Percentiles rank a stretch among this genome's conserved stretches.
Conservation (phyloP, 2,329 filamentous ascomycete species). For the Ophiocordyceps camponoti-rufipedis region DNA sequence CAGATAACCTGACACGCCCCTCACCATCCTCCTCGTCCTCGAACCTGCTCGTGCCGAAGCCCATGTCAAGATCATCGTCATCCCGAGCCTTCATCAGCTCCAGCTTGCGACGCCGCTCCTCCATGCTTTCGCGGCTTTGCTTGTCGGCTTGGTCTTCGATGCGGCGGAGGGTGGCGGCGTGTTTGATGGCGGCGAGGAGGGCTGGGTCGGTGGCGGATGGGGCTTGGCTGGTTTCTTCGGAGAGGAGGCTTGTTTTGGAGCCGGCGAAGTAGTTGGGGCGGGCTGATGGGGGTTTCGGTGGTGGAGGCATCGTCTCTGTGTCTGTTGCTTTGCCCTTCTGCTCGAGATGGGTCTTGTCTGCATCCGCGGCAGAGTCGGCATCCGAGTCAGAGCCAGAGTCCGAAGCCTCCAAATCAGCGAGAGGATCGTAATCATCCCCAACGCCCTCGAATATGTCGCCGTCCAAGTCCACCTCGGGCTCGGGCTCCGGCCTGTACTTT, state of each 20-base stretch:
- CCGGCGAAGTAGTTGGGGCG: conserved; percentile 45
- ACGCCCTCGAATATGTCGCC: conserved; percentile 48
- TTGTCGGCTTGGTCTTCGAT: conserved; percentile 20
- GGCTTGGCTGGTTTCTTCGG: conserved; percentile 29
- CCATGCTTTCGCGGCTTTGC: conserved; percentile 30
- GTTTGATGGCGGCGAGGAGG: conserved; percentile 69
- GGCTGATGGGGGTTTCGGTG: conserved; percentile 22
- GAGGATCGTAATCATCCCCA: conserved; percentile 48
- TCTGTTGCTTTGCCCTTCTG: conserved; percentile 5
- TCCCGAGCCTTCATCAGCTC: conserved; percentile 60
- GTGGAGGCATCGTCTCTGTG: conserved; percentile 22
- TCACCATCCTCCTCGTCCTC: conserved; percentile 77
- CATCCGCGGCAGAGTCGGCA: conserved; percentile 13
- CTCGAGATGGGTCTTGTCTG: conserved; percentile 9
- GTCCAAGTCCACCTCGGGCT: conserved; percentile 30
- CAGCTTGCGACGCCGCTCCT: conserved; percentile 56
- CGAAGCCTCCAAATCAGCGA: conserved; percentile 35
- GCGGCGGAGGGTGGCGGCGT: conserved; percentile 50
- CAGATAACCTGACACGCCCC: conserved; percentile 46
- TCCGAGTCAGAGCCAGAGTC: conserved; percentile 26
- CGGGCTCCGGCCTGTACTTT: conserved; percentile 28
- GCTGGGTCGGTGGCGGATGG: conserved; percentile 54
- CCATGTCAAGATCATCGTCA: conserved; percentile 81
- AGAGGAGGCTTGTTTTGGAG: conserved; percentile 33
- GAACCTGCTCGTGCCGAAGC: conserved; percentile 74